A percentile compares a stretch with the other conserved stretches of the same genome.
Evolutionary conservation across 129 eudicot genomes (phyloP).

Genomic region (Flaveria linearis): DNA sequence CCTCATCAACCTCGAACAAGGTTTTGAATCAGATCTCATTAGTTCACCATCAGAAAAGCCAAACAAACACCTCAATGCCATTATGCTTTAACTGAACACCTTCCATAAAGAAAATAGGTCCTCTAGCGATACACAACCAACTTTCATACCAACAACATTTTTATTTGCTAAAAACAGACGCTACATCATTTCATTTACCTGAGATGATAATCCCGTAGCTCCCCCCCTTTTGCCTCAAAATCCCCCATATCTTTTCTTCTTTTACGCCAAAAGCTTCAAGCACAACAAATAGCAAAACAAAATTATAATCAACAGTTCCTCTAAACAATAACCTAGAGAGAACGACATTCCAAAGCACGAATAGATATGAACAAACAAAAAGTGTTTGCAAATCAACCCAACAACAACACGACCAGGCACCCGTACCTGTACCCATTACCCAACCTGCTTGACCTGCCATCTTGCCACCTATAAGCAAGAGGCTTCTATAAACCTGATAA

Average conservation of each 20-base stretch:
- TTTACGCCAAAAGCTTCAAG: not conserved
- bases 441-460: constrained; percentile 11
- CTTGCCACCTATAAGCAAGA: constrained; percentile 12
- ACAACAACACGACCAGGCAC: too few species aligned
- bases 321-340: not conserved
- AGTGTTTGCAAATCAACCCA: too few species aligned
- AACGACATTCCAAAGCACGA: not conserved
- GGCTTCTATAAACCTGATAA: not conserved
- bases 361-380: not conserved
- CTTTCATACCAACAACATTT: not conserved
- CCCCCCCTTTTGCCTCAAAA: constrained; percentile 33
- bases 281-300: not conserved
- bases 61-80: constrained; percentile 70
- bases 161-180: not conserved
- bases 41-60: constrained; percentile 93
- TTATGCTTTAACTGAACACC: constrained; percentile 2
- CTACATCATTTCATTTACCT: constrained; percentile 18
- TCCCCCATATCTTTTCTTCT: constrained; percentile 22
- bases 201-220: constrained; percentile 28
- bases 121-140: not conserved
- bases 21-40: constrained; percentile 87
- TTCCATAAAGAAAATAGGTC: not conserved
- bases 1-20: constrained; percentile 82
- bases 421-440: not conserved
- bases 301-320: not conserved